These are phyloP conservation scores for Boletus rubroflammeus DNA, from an alignment of 768 basidiomycete genomes.

Conservation along the genomic window DNA sequence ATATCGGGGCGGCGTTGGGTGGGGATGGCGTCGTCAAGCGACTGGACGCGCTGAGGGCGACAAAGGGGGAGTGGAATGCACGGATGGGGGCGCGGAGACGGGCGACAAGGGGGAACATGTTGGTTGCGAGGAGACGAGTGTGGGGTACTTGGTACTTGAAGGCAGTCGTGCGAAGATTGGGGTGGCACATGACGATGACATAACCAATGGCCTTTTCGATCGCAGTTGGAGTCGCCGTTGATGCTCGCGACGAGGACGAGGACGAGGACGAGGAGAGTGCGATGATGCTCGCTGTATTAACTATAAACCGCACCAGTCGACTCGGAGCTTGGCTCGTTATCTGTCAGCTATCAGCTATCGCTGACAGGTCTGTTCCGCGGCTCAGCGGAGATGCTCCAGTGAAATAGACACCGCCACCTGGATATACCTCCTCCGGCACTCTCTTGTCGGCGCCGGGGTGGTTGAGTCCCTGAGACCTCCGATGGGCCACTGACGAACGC, in stretches of 20 bases:
- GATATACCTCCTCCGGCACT: neutral
- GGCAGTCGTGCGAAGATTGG: constrained; percentile 29
- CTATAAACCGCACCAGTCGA: neutral
- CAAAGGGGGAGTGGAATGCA: constrained; percentile 65
- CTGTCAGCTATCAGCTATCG: neutral
- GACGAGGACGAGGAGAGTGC: neutral
- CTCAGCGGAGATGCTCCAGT: constrained; percentile 4
- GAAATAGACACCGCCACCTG: neutral
- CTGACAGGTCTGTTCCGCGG: constrained; percentile 4
- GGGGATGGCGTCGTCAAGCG: constrained; percentile 32
- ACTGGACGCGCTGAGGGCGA: constrained; percentile 42
- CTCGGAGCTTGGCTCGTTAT: neutral
- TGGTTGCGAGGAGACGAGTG: constrained; percentile 16
- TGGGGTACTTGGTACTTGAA: no score
- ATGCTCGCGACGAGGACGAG: neutral
- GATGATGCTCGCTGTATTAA: neutral
- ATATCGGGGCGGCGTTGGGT: constrained; percentile 34
- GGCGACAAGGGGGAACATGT: constrained; percentile 16
- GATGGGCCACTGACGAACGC: constrained; percentile 4
- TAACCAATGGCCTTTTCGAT: constrained; percentile 11
- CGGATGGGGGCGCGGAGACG: constrained; percentile 29
- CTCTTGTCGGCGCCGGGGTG: constrained; percentile 7
- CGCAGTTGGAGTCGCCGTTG: neutral
- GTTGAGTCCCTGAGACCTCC: constrained; percentile 4
- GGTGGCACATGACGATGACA: constrained; percentile 25